phyloP scores from a whole-genome alignment of 2,329 filamentous ascomycete genomes.

The Penicillium capsulatum region DNA sequence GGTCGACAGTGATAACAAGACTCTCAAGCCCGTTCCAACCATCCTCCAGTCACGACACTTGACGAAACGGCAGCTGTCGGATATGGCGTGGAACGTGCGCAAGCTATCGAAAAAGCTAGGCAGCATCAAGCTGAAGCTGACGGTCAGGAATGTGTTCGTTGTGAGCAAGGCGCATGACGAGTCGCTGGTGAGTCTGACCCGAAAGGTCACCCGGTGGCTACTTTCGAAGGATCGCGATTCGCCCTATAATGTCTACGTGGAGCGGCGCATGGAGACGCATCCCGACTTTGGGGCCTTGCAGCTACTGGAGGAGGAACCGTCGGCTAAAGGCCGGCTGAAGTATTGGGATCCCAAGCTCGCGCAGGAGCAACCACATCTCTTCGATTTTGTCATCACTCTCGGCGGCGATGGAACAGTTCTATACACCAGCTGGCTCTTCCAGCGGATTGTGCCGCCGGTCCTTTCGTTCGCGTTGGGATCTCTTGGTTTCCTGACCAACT shows the following conservation, averaged over 20 bases:
- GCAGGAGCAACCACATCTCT: conserved; percentile 70
- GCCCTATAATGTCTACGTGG: conserved; percentile 73
- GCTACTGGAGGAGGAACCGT: conserved; percentile 59
- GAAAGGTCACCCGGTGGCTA: conserved; percentile 76
- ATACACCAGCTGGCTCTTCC: conserved; percentile 95
- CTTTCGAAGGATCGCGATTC: conserved; percentile 64
- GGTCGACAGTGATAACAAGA: conserved; percentile 23
- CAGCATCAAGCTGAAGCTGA: conserved; percentile 75
- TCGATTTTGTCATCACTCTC: conserved; percentile 89
- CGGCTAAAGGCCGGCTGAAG: conserved; percentile 57
- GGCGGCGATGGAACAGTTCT: conserved; percentile 96
- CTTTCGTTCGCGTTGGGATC: conserved; percentile 88
- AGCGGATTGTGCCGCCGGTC: conserved; percentile 88
- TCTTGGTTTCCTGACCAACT: conserved; percentile 92
- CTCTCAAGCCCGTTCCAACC: conserved; percentile 29
- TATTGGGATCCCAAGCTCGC: conserved; percentile 85
- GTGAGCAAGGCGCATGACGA: conserved; percentile 90
- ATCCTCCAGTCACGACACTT: conserved; percentile 67
- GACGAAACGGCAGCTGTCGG: conserved; percentile 89
- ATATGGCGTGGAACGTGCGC: conserved; percentile 95
- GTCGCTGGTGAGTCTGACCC: conserved; percentile 69
- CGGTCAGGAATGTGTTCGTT: conserved; percentile 77
- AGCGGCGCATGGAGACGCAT: conserved; percentile 68
- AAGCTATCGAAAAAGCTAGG: conserved; percentile 83
- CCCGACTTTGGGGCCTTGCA: conserved; percentile 69